Evolutionary conservation across 2,329 filamentous ascomycete species (phyloP), one percentile per base, ranked within the genome.

Genomic region (Monilinia laxa): DNA sequence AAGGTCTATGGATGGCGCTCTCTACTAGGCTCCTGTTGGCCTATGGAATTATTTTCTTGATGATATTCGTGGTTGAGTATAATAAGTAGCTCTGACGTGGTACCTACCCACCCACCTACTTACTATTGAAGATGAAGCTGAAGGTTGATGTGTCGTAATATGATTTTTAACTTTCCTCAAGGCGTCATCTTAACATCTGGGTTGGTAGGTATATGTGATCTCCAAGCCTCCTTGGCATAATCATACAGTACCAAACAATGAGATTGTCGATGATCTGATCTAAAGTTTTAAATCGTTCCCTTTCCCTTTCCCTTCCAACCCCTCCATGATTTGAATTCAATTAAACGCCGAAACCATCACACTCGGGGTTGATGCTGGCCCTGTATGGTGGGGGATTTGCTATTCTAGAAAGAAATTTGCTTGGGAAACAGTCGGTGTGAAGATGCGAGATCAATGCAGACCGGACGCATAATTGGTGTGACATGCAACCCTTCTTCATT

Each of bases 341-440:
- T 9, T 47, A 59, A 35, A 59, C 18, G 57, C 42, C 57, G 57
- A 60, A 49, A 18, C 38, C 28, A 35, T 49, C 31, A 31, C 42
- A 49, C 42, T 60, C 57, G 57, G 57, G 57, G 42, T 60, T 60
- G 57, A 60, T 60, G 57, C 57, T 49, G 57, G 57, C 49, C 12
- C 9, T 20, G 42, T 60, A 28, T 60, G 57, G 57, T 60, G 42
- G 57, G 57, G 57, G 57, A 60, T 49, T 31, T 38, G n/a, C 23
- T 16, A 20, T 60, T 60, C 42, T 49, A 60, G 56, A 59, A 59
- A 59, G 57, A 4, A 60, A 60, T 60, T 31, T 16, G 56, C 56
- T 16, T 47, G 25, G 42, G 31, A 49, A 59, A 59, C 57, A 23
- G 57, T 51, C 57, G 57, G 57, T 60, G 53, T 60, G 53, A 60